phyloP scores from a whole-genome alignment of 495 filamentous ascomycete species.

The Daldinia bambusicola region DNA sequence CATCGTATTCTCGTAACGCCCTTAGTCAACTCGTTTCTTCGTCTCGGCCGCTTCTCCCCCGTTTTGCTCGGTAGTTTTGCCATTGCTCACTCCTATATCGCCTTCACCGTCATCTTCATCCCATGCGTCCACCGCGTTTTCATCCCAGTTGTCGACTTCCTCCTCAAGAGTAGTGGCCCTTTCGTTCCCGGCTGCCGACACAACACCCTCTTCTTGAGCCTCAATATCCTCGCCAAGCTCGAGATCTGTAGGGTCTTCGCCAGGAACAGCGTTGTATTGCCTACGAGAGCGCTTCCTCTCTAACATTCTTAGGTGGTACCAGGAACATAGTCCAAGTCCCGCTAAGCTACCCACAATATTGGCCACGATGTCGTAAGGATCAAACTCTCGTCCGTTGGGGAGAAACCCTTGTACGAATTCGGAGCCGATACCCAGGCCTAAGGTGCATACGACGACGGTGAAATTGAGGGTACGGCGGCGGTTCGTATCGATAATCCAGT shows the following conservation, averaged over 20 bases:
- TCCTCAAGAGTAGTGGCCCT: conserved; percentile 66
- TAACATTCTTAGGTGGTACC: conserved; percentile 96
- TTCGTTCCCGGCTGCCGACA: conserved; percentile 40
- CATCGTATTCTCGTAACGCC: conserved; percentile 32
- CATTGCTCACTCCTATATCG: conserved; percentile 49
- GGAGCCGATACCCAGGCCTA: conserved; percentile 78
- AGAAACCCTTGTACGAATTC: conserved; percentile 85
- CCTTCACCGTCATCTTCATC: conserved; percentile 67
- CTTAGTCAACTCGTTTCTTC: conserved; percentile 57
- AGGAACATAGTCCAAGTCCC: conserved; percentile 77
- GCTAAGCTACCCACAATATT: conserved; percentile 82
- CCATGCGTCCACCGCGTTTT: conserved; percentile 80
- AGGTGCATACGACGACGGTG: conserved; percentile 82
- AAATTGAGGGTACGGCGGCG: conserved; percentile 85
- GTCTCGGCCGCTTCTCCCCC: conserved; percentile 32
- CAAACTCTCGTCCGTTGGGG: conserved; percentile 84
- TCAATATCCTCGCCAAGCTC: conserved; percentile 69
- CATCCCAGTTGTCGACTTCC: conserved; percentile 85
- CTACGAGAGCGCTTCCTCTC: conserved; percentile 83
- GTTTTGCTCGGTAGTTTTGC: conserved; percentile 43
- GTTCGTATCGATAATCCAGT: conserved; percentile 95
- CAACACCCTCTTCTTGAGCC: conserved; percentile 64
- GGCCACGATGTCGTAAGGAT: conserved; percentile 84
- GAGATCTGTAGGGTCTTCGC: conserved; percentile 60
- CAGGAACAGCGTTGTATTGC: conserved; percentile 70